Evolutionary conservation across 108 stramenopile genomes (phyloP).

Genomic region (Schizochytrium sp.): DNA sequence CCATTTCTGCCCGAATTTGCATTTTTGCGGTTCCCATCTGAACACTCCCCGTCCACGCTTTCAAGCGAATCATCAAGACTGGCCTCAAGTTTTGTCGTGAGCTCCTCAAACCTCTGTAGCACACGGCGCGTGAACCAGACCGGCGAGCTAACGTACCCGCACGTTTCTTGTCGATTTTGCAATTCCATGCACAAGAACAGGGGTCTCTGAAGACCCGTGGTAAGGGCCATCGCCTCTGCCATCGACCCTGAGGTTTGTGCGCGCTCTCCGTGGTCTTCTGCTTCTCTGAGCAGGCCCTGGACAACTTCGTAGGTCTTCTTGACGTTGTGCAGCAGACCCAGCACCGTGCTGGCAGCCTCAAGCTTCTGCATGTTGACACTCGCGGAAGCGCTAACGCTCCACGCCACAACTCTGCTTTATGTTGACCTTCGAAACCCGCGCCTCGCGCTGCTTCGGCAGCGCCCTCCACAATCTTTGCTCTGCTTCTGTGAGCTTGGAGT

Average conservation of each 20-base stretch:
- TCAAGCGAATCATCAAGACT: neutral
- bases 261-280: constrained; percentile 3
- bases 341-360: constrained; percentile 37
- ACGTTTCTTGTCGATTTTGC: constrained; percentile 20
- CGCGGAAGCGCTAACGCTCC: neutral
- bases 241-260: neutral
- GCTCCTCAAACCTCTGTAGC: neutral
- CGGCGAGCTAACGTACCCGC: constrained; percentile 45
- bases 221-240: constrained; percentile 34
- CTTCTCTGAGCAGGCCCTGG: neutral
- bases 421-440: neutral
- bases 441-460: neutral
- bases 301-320: constrained; percentile 35
- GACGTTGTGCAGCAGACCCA: constrained; percentile 11
- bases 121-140: constrained; percentile 2
- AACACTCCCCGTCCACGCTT: no score
- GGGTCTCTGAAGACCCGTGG: constrained; percentile 6
- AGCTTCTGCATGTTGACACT: neutral
- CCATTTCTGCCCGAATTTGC: no score
- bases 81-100: constrained; percentile 10
- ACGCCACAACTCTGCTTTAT: neutral
- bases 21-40: no score
- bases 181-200: constrained; percentile 40
- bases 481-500: neutral
- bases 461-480: neutral